A percentile compares a stretch with the other conserved stretches of the same genome.
Conservation (phyloP, 106 monocot genomes). For the Platanthera guangdongensis region DNA sequence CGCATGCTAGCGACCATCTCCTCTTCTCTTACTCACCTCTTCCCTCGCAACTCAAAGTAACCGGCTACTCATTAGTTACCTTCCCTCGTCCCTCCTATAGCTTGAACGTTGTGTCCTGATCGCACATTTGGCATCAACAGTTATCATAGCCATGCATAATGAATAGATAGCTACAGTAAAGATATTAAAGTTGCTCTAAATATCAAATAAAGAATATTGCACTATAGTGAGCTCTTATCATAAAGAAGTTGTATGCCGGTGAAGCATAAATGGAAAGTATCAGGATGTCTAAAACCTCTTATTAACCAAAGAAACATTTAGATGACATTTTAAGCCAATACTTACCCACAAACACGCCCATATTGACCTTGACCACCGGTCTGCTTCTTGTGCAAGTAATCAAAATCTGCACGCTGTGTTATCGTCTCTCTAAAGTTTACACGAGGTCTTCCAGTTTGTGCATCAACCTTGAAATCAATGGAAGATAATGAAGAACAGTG, state of each 20-base stretch:
- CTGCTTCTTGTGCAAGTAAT: constrained; percentile 99
- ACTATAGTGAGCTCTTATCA: neutral
- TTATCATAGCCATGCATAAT: neutral
- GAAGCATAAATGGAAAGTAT: neutral
- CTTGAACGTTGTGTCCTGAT: no score
- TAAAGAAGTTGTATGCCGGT: neutral
- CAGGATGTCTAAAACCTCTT: neutral
- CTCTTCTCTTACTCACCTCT: no score
- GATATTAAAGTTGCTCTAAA: neutral
- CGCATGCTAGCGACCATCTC: no score
- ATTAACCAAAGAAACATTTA: neutral
- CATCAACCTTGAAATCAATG: constrained; percentile 67
- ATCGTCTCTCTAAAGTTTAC: constrained; percentile 95
- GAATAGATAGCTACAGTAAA: neutral
- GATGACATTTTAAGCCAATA: neutral
- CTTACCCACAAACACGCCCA: constrained; percentile 92
- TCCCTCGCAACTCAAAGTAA: no score
- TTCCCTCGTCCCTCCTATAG: no score
- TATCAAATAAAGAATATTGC: neutral
- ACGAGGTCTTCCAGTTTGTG: constrained; percentile 83
- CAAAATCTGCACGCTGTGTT: constrained; percentile 82
- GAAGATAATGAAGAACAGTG: neutral
- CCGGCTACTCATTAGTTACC: no score
- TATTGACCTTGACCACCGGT: constrained; percentile 97
- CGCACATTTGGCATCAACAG: neutral